A percentile compares a stretch with the other conserved stretches of the same genome.
These are phyloP conservation scores for Cinnamomum chago DNA, from an alignment of 164 flowering plant species.

Conservation along the genomic window DNA sequence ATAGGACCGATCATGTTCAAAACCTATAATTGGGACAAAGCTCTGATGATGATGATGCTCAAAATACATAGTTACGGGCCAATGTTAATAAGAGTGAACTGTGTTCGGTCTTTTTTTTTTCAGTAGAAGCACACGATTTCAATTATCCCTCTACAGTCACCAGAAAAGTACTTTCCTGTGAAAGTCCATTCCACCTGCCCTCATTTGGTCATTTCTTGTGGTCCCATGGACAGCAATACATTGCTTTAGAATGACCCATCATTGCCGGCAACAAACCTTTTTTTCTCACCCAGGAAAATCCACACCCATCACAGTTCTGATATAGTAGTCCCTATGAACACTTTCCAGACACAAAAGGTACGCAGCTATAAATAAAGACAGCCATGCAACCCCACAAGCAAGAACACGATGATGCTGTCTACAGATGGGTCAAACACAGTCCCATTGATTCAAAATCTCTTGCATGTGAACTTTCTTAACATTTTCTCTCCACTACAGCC, in stretches of 20 bases:
- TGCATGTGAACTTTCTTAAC: constrained; percentile 6
- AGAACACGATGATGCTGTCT: constrained; percentile 15
- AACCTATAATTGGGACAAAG: no score
- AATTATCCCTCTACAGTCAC: no score
- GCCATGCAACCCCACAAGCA: not conserved
- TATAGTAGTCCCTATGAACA: not conserved
- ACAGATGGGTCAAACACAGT: not conserved
- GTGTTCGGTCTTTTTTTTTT: no score
- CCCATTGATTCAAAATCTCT: constrained; percentile 3
- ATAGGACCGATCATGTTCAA: no score
- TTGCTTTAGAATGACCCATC: not conserved
- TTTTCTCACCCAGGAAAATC: not conserved
- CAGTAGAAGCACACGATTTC: no score
- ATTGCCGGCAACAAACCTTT: not conserved
- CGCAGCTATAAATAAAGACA: no score
- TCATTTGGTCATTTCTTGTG: not conserved
- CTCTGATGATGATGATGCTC: no score
- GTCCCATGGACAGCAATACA: not conserved
- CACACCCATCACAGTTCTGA: not conserved
- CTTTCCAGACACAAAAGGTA: not conserved
- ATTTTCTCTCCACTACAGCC: constrained; percentile 3
- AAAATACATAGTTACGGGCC: no score
- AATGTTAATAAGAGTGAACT: no score
- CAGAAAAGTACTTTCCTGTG: not conserved
- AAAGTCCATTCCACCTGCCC: not conserved